Base-by-base conservation (phyloP, 257 asterid species). In the Salvia rosmarinus region DNA sequence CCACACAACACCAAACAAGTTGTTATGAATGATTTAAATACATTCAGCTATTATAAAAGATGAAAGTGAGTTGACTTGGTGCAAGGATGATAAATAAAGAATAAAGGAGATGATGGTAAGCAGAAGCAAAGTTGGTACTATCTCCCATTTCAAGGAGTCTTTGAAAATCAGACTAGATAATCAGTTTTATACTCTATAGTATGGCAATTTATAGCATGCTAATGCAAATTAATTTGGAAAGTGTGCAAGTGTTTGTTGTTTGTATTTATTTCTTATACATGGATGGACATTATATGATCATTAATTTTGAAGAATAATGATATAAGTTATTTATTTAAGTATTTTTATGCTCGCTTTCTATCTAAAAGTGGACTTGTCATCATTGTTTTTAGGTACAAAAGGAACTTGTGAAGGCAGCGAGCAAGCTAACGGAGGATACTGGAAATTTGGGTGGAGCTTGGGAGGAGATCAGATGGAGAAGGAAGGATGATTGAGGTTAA, bases 181-280 rank as follows among this genome's bases (percentile, higher is more conserved):
- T 59, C 65, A 32, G 25, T 14, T 14, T 28, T 59, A 34, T 11
- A 10, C 10, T 62, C 20, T 12, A 40, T 62, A 62, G 19, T 40
- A 62, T 25, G 66, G 47, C 11, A 51, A 63, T 10, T 62, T 72
- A 11, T 21, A 17, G 34, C 17, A 10, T 49, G 16, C 37, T 19
- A 49, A 35, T 62, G 77, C 44, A 51, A 62, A 39, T 25, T 20
- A 39, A 52, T 52, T 51, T 9, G 52, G 37, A 32, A 30, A 34
- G 42, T 16, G 40, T 25, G 9, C 1, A 52, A 20, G 64, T 50
- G 7, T 39, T 2, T 51, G 63, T 8, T 52, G 40, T 54, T 35
- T 68, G 69, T 64, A 21, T 21, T 1, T 40, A 64, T 19, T 55
- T 34, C 44, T 39, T 20, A 63, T 12, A 40, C 37, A 63, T 40